These are phyloP conservation scores for Fimicolochytrium jonesii DNA, from an alignment of 192 early-diverging fungal species.

Conservation along the genomic window DNA sequence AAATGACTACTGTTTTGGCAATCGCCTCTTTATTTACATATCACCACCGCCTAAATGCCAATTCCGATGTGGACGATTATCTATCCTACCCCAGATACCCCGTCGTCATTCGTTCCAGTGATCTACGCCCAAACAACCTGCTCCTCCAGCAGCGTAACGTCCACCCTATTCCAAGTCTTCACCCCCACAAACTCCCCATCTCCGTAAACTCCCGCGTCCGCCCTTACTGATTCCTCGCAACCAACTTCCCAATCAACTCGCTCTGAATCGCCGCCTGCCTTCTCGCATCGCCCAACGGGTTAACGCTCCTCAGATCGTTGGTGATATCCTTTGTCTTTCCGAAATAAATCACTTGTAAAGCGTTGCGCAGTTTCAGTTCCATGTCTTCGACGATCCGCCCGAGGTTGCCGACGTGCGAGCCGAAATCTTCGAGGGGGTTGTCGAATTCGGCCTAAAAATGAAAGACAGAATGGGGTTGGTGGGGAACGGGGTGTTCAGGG, in stretches of 20 bases:
- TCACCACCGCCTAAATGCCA: too few relatives aligned
- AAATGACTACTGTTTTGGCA: too few relatives aligned
- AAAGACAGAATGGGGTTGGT: neutral
- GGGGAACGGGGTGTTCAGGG: neutral
- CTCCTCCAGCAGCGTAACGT: too few relatives aligned
- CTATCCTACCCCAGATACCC: too few relatives aligned
- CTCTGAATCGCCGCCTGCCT: slow-evolving; percentile 75
- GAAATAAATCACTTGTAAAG: slow-evolving; percentile 94
- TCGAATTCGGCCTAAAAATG: slow-evolving; percentile 73
- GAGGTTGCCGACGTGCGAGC: slow-evolving; percentile 86
- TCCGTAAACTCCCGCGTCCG: too few relatives aligned
- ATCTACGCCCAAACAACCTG: too few relatives aligned
- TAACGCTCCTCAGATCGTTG: slow-evolving; percentile 81
- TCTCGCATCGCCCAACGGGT: slow-evolving; percentile 68
- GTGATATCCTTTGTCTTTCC: slow-evolving; percentile 96
- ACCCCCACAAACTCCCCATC: too few relatives aligned
- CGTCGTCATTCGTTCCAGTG: too few relatives aligned
- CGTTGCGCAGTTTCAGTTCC: slow-evolving; percentile 95
- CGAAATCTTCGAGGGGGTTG: slow-evolving; percentile 65
- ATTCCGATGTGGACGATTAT: too few relatives aligned
- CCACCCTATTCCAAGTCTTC: too few relatives aligned
- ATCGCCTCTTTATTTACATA: too few relatives aligned
- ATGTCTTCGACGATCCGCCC: slow-evolving; percentile 97
- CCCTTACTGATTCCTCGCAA: slow-evolving; percentile 13
- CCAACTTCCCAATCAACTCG: slow-evolving; percentile 50